A percentile compares a stretch with the other conserved stretches of the same genome.
Conservation (phyloP, 176 grass and related monocot species). For the Hyparrhenia diplandra region DNA sequence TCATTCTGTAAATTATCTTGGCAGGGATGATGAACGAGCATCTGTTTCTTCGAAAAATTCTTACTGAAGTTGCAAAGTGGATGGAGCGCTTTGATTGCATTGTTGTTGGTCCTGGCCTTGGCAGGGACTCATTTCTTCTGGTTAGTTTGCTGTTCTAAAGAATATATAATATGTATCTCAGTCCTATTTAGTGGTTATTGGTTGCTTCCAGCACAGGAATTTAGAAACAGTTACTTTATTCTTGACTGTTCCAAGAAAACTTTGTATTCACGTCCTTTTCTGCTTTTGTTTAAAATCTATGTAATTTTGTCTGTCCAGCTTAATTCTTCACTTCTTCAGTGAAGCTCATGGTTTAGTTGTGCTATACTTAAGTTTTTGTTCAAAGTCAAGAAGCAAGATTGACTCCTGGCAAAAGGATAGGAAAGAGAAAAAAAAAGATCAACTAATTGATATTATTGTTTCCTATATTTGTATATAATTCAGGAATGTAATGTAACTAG, state of each 20-base stretch:
- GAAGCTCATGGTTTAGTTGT: neutral
- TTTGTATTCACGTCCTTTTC: neutral
- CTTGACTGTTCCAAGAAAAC: neutral
- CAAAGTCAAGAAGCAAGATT: neutral
- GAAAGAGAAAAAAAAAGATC: neutral
- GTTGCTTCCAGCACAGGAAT: neutral
- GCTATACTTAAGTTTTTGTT: neutral
- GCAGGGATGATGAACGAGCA: slow-evolving; percentile 64
- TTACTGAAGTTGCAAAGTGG: slow-evolving; percentile 82
- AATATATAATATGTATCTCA: neutral
- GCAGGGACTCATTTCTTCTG: slow-evolving; percentile 92
- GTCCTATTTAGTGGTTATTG: neutral
- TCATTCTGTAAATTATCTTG: neutral
- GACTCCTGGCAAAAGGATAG: neutral
- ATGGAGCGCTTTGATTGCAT: slow-evolving; percentile 93
- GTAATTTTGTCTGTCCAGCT: neutral
- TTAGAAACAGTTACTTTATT: neutral
- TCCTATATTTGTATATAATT: neutral
- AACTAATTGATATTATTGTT: neutral
- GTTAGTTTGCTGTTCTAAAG: slow-evolving; percentile 29
- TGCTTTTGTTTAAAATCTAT: neutral
- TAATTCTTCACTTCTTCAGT: neutral
- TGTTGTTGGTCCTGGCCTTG: slow-evolving; percentile 88
- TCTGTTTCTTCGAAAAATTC: slow-evolving; percentile 62
- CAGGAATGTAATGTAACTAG: neutral